phyloP scores from a whole-genome alignment of 129 eudicot species.

The Chrysanthemum makinoi region DNA sequence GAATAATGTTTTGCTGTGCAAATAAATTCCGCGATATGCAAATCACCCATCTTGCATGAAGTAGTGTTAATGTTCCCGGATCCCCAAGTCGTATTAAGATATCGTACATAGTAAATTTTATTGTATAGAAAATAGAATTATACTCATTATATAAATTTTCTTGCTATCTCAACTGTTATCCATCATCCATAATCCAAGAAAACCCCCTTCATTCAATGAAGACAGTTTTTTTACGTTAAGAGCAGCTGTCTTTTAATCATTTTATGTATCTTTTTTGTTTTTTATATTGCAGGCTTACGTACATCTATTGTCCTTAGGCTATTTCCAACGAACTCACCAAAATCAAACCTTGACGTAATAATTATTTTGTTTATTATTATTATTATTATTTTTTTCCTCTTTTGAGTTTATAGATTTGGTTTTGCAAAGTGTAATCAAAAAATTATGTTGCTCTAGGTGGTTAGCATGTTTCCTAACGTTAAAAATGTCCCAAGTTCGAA shows the following conservation, averaged over 20 bases:
- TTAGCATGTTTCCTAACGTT: too few relatives aligned
- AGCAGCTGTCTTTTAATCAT: slow-evolving; percentile 35
- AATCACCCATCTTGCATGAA: slow-evolving; percentile 18
- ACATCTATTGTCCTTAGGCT: slow-evolving; percentile 19
- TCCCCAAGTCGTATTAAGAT: slow-evolving; percentile 5
- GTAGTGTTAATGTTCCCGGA: slow-evolving; percentile 25
- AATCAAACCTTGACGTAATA: slow-evolving; percentile 13
- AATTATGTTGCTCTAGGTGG: too few relatives aligned
- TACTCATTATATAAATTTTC: slow-evolving; percentile 18
- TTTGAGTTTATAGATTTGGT: too few relatives aligned
- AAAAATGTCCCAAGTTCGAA: too few relatives aligned
- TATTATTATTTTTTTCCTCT: too few relatives aligned
- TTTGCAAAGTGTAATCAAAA: too few relatives aligned
- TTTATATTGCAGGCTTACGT: neutral
- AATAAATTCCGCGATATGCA: too few relatives aligned
- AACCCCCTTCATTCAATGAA: slow-evolving; percentile 38
- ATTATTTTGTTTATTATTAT: too few relatives aligned
- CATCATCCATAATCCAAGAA: slow-evolving; percentile 31
- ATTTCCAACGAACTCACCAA: slow-evolving; percentile 16
- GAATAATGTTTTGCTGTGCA: too few relatives aligned
- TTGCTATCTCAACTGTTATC: slow-evolving; percentile 34
- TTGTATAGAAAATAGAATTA: neutral
- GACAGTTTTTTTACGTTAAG: slow-evolving; percentile 35
- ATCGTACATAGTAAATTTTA: neutral
- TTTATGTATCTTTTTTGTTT: neutral